Percentiles rank a stretch among this genome's conserved stretches.
phyloP scores from a whole-genome alignment of 805 yeast species.

The Wickerhamomyces subpelliculosus region DNA sequence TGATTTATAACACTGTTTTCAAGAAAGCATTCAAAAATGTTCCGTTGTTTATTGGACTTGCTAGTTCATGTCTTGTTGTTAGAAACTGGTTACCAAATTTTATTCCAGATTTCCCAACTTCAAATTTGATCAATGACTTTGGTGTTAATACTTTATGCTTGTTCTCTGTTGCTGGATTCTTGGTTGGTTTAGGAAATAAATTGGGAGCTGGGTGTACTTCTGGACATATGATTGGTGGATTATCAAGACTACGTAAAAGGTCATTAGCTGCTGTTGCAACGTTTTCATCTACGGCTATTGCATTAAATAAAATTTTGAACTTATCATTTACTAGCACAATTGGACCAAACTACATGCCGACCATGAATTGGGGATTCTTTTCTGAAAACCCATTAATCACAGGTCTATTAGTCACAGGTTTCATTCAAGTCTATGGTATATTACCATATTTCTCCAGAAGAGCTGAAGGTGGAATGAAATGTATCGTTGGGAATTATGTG shows the following conservation, averaged over 20 bases:
- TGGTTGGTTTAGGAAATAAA: constrained; percentile 43
- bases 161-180: constrained; percentile 27
- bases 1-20: constrained; percentile 25
- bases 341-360: background rate
- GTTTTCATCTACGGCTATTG: constrained; percentile 31
- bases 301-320: background rate
- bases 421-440: constrained; percentile 17
- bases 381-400: background rate
- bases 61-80: constrained; percentile 22
- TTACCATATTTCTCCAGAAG: constrained; percentile 19
- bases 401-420: constrained; percentile 1
- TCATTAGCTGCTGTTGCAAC: constrained; percentile 37
- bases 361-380: background rate
- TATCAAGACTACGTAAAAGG: constrained; percentile 38
- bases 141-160: background rate
- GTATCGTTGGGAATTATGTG: constrained; percentile 4
- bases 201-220: constrained; percentile 47
- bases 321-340: background rate
- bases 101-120: constrained; percentile 15
- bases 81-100: constrained; percentile 22
- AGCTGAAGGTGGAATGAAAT: constrained; percentile 1
- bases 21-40: constrained; percentile 20
- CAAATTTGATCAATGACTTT: constrained; percentile 2
- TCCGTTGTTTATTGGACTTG: constrained; percentile 31
- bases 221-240: constrained; percentile 46